Conservation (phyloP, 1,284 basidiomycete species). For the Retiboletus flavoniger region DNA sequence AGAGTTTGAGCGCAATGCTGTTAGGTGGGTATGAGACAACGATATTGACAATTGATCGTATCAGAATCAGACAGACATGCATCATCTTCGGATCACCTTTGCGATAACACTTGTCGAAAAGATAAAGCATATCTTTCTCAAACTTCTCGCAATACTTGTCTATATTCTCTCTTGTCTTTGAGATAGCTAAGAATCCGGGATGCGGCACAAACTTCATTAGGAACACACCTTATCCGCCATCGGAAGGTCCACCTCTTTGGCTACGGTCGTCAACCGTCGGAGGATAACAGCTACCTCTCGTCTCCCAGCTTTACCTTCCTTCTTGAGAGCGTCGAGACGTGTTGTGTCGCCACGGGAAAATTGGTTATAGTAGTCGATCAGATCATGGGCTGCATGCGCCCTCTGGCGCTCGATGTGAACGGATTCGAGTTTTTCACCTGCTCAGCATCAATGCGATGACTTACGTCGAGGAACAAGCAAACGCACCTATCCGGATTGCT, state of each 20-base stretch:
- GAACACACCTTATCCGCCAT: conserved; percentile 69
- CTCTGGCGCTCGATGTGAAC: conserved; percentile 91
- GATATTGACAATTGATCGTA: not conserved
- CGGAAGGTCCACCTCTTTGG: conserved; percentile 89
- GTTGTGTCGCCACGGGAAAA: conserved; percentile 84
- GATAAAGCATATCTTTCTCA: conserved; percentile 95
- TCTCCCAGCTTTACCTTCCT: conserved; percentile 85
- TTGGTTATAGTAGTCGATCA: conserved; percentile 95
- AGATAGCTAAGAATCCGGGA: conserved; percentile 25
- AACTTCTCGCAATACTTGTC: conserved; percentile 98
- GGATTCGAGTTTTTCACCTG: conserved; percentile 94
- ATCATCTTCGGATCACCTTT: conserved; percentile 99
- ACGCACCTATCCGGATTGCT: conserved; percentile 87
- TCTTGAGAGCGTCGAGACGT: conserved; percentile 77
- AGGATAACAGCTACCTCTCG: conserved; percentile 87
- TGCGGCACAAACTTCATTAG: not conserved
- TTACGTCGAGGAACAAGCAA: not conserved
- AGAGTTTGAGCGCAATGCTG: conserved; percentile 97
- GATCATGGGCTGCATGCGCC: conserved; percentile 90
- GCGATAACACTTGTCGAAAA: conserved; percentile 94
- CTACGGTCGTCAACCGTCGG: conserved; percentile 84
- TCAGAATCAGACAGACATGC: conserved; percentile 68
- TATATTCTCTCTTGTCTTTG: conserved; percentile 77
- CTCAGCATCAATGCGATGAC: conserved; percentile 11
- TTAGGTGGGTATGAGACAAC: conserved; percentile 13